Percentiles rank a stretch among this genome's conserved stretches.
phyloP scores from a whole-genome alignment of 345 rosid species.

The Sisymbrium altissimum region DNA sequence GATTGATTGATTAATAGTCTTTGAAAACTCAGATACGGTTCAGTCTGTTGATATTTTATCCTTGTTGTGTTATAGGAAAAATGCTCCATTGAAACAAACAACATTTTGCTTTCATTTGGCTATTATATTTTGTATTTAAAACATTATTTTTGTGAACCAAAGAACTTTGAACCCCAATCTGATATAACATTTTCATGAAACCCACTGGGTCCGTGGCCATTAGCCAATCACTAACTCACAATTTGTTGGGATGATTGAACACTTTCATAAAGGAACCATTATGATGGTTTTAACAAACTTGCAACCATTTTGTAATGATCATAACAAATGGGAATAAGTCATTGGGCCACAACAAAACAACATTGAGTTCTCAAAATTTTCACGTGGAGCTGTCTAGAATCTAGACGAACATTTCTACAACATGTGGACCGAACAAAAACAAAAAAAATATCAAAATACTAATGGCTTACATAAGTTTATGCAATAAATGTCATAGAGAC shows the following conservation, averaged over 20 bases:
- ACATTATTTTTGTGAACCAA: constrained; percentile 13
- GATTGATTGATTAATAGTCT: background rate
- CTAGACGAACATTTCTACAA: constrained; percentile 5
- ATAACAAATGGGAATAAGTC: constrained; percentile 11
- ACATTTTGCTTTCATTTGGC: background rate
- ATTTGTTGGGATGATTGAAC: constrained; percentile 13
- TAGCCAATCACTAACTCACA: constrained; percentile 27
- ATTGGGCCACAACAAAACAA: constrained; percentile 24
- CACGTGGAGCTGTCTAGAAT: constrained; percentile 35
- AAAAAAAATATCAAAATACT: constrained; percentile 9
- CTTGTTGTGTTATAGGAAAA: too few species aligned
- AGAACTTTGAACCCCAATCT: constrained; percentile 5
- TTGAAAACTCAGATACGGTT: background rate
- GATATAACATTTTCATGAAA: constrained; percentile 19
- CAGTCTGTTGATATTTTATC: background rate
- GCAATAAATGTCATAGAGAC: constrained; percentile 16
- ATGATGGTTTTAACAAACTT: background rate
- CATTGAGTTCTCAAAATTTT: constrained; percentile 13
- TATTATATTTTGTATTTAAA: background rate
- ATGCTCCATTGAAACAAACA: background rate
- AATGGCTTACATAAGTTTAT: constrained; percentile 14
- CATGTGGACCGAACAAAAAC: constrained; percentile 25
- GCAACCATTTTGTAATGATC: constrained; percentile 2
- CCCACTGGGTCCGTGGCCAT: constrained; percentile 21
- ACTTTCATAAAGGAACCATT: background rate